Conservation (phyloP, 176 grass and related monocot genomes). For the Raddia distichophylla region DNA sequence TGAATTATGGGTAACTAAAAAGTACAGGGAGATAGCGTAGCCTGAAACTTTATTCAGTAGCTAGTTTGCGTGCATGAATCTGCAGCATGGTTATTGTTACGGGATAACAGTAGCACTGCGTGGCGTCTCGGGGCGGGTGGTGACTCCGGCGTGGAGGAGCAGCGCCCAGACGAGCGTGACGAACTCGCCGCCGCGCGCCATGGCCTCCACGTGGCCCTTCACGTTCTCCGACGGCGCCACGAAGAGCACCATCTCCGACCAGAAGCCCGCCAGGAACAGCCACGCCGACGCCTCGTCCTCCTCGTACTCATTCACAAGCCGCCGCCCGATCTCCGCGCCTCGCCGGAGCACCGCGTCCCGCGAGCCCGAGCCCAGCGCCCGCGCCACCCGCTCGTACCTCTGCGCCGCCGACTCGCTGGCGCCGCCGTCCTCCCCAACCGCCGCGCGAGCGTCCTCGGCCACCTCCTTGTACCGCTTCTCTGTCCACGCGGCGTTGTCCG, state of each 20-base stretch:
- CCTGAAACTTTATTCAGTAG: too few species aligned
- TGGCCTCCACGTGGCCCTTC: constrained; percentile 39
- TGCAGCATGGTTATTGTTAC: too few species aligned
- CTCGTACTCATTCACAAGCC: constrained; percentile 13
- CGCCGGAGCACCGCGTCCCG: constrained; percentile 23
- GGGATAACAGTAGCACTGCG: neutral
- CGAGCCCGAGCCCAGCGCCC: neutral
- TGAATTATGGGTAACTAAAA: too few species aligned
- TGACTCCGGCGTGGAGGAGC: constrained; percentile 48
- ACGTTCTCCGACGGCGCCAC: constrained; percentile 42
- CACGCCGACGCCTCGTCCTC: constrained; percentile 25
- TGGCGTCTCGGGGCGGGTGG: neutral
- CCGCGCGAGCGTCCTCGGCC: neutral
- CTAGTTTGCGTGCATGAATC: too few species aligned
- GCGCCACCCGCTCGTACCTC: neutral
- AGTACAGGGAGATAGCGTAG: too few species aligned
- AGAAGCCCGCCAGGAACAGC: constrained; percentile 36
- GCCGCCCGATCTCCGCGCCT: constrained; percentile 9
- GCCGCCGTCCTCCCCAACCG: neutral
- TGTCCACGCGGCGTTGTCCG: constrained; percentile 18
- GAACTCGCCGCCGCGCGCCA: constrained; percentile 50
- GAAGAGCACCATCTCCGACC: constrained; percentile 45
- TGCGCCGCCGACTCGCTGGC: neutral
- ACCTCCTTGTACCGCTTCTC: constrained; percentile 33
- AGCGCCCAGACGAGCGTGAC: constrained; percentile 46